Evolutionary conservation across 2,329 filamentous ascomycete genomes (phyloP), one percentile per base, ranked within the genome.

Genomic region (Aspergillus sp.): DNA sequence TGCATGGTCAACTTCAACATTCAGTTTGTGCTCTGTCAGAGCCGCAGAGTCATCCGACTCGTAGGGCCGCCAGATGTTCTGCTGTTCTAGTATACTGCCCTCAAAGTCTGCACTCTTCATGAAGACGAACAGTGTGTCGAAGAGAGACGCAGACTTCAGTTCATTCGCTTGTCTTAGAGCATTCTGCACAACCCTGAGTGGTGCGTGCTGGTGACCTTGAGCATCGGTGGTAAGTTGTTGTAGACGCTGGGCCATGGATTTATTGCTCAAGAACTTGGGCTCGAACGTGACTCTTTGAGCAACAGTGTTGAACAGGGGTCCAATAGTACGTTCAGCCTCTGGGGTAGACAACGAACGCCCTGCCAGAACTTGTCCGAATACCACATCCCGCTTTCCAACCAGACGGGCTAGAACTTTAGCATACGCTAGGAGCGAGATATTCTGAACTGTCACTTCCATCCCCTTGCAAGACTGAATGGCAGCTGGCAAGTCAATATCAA

Each of bases 301-400:
- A 14, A 82, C 71, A 0, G 79, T 82, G 58, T 82, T 82, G 73
- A 82, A 82, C 53, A 82, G 64, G 0, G 80, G 80, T 0, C 80
- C 80, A 42, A 80, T 69, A 6, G 79, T 70, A 3, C 60, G 60
- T 46, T 81, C 78, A 5, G 75, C 76, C 13, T 67, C 68, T 30
- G 77, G 73, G 17, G 76, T 67, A 36, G 76, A 71, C 36, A 82
- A 67, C 2, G 72, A 77, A 50, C 80, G 70, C 13, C 80, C 80
- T 5, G 79, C 79, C 1, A 81, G 72, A 4, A 82, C 73, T 40
- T 79, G 68, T n/a, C 80, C 80, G 35, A 80, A 67, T n/a, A 67
- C 41, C 63, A 73, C 24, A 67, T 70, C 47, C 56, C 65, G 47
- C 60, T 61, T 53, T 58, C 67, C 53, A 58, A 69, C 50, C 62